These are phyloP conservation scores for Eucalyptus pauciflora DNA, from an alignment of 345 rosid species.

Conservation along the genomic window DNA sequence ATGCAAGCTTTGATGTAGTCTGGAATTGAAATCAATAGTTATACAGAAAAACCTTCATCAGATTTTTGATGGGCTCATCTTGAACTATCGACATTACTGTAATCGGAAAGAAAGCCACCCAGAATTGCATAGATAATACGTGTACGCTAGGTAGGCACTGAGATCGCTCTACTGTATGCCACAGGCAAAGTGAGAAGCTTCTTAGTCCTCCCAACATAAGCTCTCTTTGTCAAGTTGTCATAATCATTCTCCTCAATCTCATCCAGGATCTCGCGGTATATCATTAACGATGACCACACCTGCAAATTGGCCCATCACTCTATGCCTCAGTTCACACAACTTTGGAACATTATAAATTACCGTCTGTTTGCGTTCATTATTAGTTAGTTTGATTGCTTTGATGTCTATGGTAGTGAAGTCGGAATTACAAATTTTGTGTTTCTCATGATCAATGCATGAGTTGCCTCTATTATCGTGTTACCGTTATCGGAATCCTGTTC, in stretches of 20 bases:
- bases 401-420: neutral
- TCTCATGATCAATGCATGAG: neutral
- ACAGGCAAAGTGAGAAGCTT: constrained; percentile 37
- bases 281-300: constrained; percentile 49
- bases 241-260: constrained; percentile 53
- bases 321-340: neutral
- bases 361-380: neutral
- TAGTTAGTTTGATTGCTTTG: neutral
- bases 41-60: neutral
- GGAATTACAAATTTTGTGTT: neutral
- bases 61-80: neutral
- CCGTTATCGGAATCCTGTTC: neutral
- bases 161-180: constrained; percentile 26
- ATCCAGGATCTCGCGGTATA: constrained; percentile 36
- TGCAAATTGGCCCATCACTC: neutral
- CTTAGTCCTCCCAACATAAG: constrained; percentile 32
- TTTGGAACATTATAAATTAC: neutral
- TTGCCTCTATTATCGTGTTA: neutral
- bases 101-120: neutral
- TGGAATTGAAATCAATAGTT: neutral
- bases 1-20: neutral
- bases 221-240: constrained; percentile 43
- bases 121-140: neutral
- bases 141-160: neutral
- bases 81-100: neutral